These are phyloP conservation scores for Iris macrosiphon DNA, from an alignment of 106 monocot genomes.

Conservation along the genomic window DNA sequence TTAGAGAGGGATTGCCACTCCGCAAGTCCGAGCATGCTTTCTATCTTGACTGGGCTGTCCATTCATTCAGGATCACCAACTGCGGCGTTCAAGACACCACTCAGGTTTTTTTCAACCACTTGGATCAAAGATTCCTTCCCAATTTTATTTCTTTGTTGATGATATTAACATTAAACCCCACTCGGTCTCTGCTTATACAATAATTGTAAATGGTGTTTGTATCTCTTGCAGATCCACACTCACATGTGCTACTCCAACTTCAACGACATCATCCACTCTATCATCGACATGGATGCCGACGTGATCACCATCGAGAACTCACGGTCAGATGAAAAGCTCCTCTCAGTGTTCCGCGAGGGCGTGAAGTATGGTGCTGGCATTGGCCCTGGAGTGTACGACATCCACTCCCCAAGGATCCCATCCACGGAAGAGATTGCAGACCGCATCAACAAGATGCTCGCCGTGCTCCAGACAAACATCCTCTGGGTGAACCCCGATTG, in stretches of 20 bases:
- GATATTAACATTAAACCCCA: too few relatives aligned
- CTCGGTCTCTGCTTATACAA: too few relatives aligned
- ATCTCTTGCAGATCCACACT: not conserved
- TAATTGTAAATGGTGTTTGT: not conserved
- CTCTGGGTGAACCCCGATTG: conserved; percentile 1
- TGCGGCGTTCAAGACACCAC: not conserved
- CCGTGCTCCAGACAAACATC: not conserved
- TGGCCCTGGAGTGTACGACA: conserved; percentile 1
- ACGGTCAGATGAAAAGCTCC: not conserved
- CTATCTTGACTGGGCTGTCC: conserved; percentile 8
- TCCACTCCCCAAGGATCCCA: conserved; percentile 4
- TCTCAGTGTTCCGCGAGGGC: conserved; percentile 1
- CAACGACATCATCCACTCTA: conserved; percentile 3
- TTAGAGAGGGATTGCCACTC: conserved; percentile 1
- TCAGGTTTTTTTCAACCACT: too few relatives aligned
- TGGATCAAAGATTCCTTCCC: too few relatives aligned
- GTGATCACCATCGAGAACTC: conserved; percentile 1
- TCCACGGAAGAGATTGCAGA: conserved; percentile 1
- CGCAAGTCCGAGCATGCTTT: conserved; percentile 5
- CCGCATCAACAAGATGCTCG: conserved; percentile 2
- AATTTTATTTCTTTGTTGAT: too few relatives aligned
- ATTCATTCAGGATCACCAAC: conserved; percentile 5
- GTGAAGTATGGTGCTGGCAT: conserved; percentile 3
- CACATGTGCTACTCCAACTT: conserved; percentile 4
- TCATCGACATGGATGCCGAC: conserved; percentile 1